phyloP scores from a whole-genome alignment of 2,329 filamentous ascomycete genomes.

The Phymatotrichopsis omnivora region DNA sequence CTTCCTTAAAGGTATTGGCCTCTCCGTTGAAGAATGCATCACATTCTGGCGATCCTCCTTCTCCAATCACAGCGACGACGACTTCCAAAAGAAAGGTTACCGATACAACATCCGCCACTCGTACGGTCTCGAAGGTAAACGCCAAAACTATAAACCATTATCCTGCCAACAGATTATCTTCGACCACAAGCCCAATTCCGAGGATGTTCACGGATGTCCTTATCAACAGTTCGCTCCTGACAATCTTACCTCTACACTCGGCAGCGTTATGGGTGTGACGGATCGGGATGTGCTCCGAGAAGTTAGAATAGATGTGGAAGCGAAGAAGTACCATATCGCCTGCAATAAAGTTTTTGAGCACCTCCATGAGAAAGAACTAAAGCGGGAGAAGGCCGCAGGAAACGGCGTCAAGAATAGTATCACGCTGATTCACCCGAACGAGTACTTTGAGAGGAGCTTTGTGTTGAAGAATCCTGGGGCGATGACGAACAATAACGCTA shows the following conservation, averaged over 20 bases:
- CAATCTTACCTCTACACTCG: constrained; percentile 60
- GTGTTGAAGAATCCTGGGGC: constrained; percentile 66
- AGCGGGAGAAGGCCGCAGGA: constrained; percentile 63
- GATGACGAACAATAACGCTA: too few species aligned
- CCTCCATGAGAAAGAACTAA: constrained; percentile 68
- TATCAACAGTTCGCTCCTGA: constrained; percentile 87
- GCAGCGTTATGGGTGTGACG: constrained; percentile 68
- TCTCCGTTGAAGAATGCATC: constrained; percentile 83
- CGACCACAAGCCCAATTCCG: constrained; percentile 74
- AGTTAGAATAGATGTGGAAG: constrained; percentile 80
- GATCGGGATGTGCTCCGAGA: constrained; percentile 68
- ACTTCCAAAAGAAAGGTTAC: constrained; percentile 97
- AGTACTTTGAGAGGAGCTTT: constrained; percentile 94
- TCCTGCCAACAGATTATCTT: constrained; percentile 92
- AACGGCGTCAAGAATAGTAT: constrained; percentile 67
- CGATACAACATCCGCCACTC: constrained; percentile 91
- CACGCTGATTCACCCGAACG: constrained; percentile 94
- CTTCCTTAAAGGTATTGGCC: constrained; percentile 90
- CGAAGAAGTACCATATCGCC: constrained; percentile 83
- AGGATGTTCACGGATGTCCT: constrained; percentile 90
- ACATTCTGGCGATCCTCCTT: constrained; percentile 85
- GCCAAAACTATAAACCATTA: constrained; percentile 79
- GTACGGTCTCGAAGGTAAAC: constrained; percentile 91
- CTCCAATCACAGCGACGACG: constrained; percentile 78
- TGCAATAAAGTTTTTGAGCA: constrained; percentile 94